Evolutionary conservation across 2,329 filamentous ascomycete genomes (phyloP).

Genomic region (Clonostachys solani): DNA sequence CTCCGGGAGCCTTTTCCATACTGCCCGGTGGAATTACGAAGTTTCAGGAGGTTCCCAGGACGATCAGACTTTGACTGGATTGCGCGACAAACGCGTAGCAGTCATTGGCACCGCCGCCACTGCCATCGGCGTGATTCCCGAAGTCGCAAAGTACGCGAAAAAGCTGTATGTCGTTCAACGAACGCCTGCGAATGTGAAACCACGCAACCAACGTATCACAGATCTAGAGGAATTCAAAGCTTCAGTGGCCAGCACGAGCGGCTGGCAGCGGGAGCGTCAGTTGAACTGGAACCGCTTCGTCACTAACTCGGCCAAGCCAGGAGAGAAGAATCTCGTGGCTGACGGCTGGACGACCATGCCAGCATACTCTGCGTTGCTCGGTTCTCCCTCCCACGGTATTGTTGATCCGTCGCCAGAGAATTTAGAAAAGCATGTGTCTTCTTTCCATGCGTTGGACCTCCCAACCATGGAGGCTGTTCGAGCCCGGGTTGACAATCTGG

Average conservation of each 20-base stretch:
- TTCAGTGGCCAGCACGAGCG: constrained; percentile 24
- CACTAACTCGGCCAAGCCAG: constrained; percentile 35
- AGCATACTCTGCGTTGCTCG: constrained; percentile 29
- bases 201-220: constrained; percentile 30
- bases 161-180: constrained; percentile 53
- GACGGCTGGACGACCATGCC: constrained; percentile 42
- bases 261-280: constrained; percentile 43
- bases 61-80: constrained; percentile 32
- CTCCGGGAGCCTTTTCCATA: constrained; percentile 36
- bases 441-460: constrained; percentile 33
- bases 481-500: constrained; percentile 39
- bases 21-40: constrained; percentile 38
- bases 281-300: constrained; percentile 9
- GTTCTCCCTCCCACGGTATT: constrained; percentile 5
- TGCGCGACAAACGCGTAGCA: constrained; percentile 41
- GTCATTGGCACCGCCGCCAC: constrained; percentile 48
- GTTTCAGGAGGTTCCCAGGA: constrained; percentile 32
- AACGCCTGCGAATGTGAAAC: constrained; percentile 39
- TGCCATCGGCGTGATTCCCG: constrained; percentile 37
- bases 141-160: constrained; percentile 39
- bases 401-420: not conserved
- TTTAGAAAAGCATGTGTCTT: constrained; percentile 4
- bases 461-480: constrained; percentile 37
- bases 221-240: constrained; percentile 32
- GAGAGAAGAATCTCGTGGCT: constrained; percentile 33